These are phyloP conservation scores for Holtermannia corniformis DNA, from an alignment of 768 basidiomycete species.

Conservation along the genomic window DNA sequence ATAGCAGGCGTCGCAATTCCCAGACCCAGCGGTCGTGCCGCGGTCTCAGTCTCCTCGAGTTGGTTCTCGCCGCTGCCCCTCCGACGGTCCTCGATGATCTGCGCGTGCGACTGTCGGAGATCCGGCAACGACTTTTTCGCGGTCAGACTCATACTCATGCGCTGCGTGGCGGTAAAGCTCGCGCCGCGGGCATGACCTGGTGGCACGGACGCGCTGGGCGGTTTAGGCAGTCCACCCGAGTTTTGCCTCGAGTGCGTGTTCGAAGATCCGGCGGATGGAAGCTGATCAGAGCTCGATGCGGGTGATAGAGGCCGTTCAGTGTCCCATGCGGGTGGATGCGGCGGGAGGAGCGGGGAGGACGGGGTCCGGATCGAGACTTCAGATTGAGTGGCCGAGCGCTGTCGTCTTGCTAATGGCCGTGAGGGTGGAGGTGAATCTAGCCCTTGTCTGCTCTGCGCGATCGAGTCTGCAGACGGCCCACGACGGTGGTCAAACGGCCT, in stretches of 20 bases:
- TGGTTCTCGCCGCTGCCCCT: conserved; percentile 8
- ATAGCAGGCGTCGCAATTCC: conserved; percentile 18
- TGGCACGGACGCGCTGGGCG: conserved; percentile 10
- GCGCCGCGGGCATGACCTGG: conserved; percentile 30
- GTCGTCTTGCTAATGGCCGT: too few species aligned
- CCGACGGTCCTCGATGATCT: conserved; percentile 41
- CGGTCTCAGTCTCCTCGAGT: conserved; percentile 6
- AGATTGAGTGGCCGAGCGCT: too few species aligned
- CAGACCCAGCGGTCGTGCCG: conserved; percentile 13
- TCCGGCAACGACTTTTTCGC: conserved; percentile 82
- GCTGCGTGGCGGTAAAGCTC: conserved; percentile 32
- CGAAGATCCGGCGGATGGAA: conserved; percentile 21
- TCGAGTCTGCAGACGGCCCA: neutral
- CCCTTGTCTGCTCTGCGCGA: neutral
- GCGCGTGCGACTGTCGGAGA: conserved; percentile 49
- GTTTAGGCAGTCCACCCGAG: conserved; percentile 47
- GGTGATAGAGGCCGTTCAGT: conserved; percentile 12
- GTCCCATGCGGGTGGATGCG: too few species aligned
- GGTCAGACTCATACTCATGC: conserved; percentile 28
- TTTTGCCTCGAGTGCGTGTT: conserved; percentile 47
- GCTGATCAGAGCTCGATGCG: conserved; percentile 16
- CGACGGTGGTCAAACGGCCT: neutral
- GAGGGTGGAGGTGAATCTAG: too few species aligned
- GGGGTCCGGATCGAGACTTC: too few species aligned
- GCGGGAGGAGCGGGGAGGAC: too few species aligned